Evolutionary conservation across 352 stramenopile genomes (phyloP), one percentile per base, ranked within the genome.

Genomic region (Phytophthora sp.): DNA sequence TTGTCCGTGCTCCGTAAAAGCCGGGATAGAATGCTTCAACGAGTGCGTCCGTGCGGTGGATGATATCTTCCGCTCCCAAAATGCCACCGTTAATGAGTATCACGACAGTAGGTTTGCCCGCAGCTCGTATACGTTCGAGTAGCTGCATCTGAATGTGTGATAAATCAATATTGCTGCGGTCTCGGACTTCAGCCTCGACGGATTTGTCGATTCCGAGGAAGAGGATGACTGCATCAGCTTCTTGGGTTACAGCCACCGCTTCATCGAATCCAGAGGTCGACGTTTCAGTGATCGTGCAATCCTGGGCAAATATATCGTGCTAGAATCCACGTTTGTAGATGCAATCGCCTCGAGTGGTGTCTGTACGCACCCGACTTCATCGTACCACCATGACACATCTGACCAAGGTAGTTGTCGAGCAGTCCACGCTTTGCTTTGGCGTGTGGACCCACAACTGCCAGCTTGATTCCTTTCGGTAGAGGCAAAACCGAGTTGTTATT

Each of bases 21-120:
- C 90, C 90, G 0, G 82, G 84, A 35, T 95, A 91, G 42, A 94
- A 95, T 1, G 80, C 79, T 46, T 90, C 80, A 0, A 95, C 39
- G 5, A 96, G 60, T 2, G 69, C 70, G 24, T 87, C 79, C 3
- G 76, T 70, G 45, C 91, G 69, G 9, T 83, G 33, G 61, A 89
- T 72, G 36, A 90, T 73, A 65, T 86, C 81, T 57, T 87, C 90
- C 7, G 80, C 66, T 5, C 83, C 85, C 5, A 97, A 54, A 20
- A 95, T 79, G 8, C 91, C 81, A 29, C 93, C 93, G 27, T 97
- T 84, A 21, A 97, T 76, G 1, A 98, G 62, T 15, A 98, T 80
- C 18, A 90, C 77, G 56, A 98, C 73, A n/a, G 80, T 88, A 0
- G 69, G 71, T 21, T 88, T 82, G 3, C 77, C 82, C 2, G 80